Evolutionary conservation across 2,329 filamentous ascomycete genomes (phyloP).

Genomic region (Trichoderma gracile): DNA sequence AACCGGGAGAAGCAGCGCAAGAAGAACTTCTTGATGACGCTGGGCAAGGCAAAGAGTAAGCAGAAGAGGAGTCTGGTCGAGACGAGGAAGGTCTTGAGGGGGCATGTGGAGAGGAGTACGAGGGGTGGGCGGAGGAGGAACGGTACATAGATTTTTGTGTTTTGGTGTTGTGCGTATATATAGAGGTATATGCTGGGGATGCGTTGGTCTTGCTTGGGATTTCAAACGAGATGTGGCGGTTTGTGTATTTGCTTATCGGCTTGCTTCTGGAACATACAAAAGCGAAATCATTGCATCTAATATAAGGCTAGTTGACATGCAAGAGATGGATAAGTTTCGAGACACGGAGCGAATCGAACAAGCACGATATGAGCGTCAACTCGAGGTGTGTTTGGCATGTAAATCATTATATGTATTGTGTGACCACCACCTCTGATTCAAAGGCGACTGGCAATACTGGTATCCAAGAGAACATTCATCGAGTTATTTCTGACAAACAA

Average conservation of each 20-base stretch:
- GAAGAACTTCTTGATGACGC: slow-evolving; percentile 99
- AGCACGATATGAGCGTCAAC: background rate
- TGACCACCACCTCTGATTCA: background rate
- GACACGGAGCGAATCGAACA: background rate
- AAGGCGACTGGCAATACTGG: slow-evolving; percentile 7
- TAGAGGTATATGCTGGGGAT: too few species aligned
- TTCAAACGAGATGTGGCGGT: too few species aligned
- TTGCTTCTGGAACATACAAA: background rate
- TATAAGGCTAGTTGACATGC: background rate
- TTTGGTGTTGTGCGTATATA: background rate
- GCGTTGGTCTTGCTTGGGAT: too few species aligned
- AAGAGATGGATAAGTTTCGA: background rate
- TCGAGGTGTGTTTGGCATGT: slow-evolving; percentile 7
- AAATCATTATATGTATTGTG: slow-evolving; percentile 19
- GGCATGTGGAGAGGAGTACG: slow-evolving; percentile 80
- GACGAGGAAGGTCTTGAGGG: slow-evolving; percentile 75
- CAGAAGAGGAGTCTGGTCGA: slow-evolving; percentile 91
- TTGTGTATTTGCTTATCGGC: background rate
- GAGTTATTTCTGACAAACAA: background rate
- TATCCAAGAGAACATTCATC: slow-evolving; percentile 14
- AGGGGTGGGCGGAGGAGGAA: slow-evolving; percentile 82
- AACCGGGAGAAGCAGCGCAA: slow-evolving; percentile 95
- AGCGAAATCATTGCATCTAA: background rate
- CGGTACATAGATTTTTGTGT: slow-evolving; percentile 24
- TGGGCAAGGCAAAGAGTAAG: slow-evolving; percentile 94